phyloP scores from a whole-genome alignment of 495 filamentous ascomycete genomes.

The Penicillium fimorum region DNA sequence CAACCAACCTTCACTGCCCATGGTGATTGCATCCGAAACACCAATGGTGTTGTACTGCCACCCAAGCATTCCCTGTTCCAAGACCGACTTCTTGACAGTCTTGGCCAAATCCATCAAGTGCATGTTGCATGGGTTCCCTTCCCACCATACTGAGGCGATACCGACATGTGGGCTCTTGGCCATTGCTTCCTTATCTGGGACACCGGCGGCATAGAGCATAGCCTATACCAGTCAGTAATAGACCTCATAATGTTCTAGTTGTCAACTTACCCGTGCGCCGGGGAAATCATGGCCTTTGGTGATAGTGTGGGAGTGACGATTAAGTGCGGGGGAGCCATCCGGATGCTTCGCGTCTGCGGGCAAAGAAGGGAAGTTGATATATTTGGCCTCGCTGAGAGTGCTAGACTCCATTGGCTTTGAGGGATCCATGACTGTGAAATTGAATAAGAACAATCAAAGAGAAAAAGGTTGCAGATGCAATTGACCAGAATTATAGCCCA shows the following conservation, averaged over 20 bases:
- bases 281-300: constrained; percentile 89
- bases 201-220: constrained; percentile 94
- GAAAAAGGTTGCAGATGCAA: not conserved
- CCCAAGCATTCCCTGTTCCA: constrained; percentile 82
- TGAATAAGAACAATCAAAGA: not conserved
- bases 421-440: constrained; percentile 24
- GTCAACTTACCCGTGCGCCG: constrained; percentile 71
- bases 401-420: constrained; percentile 22
- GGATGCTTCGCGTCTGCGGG: constrained; percentile 54
- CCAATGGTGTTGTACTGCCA: constrained; percentile 96
- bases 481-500: not conserved
- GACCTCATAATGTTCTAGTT: not conserved
- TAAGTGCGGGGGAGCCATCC: constrained; percentile 64
- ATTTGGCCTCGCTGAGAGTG: constrained; percentile 48
- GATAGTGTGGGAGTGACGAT: constrained; percentile 68
- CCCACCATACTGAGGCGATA: constrained; percentile 92
- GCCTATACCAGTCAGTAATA: constrained; percentile 52
- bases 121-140: constrained; percentile 89
- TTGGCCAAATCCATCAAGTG: constrained; percentile 80
- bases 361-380: constrained; percentile 60
- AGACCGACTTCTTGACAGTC: constrained; percentile 79
- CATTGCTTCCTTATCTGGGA: constrained; percentile 82
- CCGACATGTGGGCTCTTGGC: constrained; percentile 89
- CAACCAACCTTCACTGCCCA: constrained; percentile 83
- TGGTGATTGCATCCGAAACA: constrained; percentile 91